Conservation (phyloP, 148 eudicot genomes). For the Chenopodium suecicum region DNA sequence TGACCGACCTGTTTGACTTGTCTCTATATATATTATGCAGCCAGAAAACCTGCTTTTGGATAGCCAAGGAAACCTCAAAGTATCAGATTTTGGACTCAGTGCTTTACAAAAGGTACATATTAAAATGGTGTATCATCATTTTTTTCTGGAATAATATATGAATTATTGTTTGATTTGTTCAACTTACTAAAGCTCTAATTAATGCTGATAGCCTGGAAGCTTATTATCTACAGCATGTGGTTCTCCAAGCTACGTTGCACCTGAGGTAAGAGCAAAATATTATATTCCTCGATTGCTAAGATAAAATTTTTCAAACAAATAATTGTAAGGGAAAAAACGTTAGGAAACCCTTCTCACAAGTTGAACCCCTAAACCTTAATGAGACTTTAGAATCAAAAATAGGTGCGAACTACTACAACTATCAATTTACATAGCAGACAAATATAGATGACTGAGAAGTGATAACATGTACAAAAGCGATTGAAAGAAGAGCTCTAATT, state of each 20-base stretch:
- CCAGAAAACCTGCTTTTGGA: constrained; percentile 63
- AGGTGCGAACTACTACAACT: too few species aligned
- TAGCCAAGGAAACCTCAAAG: constrained; percentile 52
- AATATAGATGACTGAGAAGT: neutral
- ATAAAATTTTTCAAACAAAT: too few species aligned
- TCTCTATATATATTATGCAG: constrained; percentile 28
- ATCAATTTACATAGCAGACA: neutral
- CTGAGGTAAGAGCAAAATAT: constrained; percentile 37
- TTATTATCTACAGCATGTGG: constrained; percentile 50
- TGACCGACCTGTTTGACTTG: neutral
- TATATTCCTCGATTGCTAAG: neutral
- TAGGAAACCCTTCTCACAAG: too few species aligned
- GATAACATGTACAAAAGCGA: too few species aligned
- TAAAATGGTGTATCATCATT: neutral
- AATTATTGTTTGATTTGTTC: neutral
- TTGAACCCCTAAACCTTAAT: too few species aligned
- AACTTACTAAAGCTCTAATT: neutral
- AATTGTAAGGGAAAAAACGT: neutral
- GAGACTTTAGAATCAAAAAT: too few species aligned
- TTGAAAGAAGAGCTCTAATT: neutral
- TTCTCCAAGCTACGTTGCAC: constrained; percentile 49
- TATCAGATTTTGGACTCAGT: constrained; percentile 67
- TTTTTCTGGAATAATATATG: too few species aligned
- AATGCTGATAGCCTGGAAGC: constrained; percentile 33
- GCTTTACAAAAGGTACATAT: constrained; percentile 41